These are phyloP conservation scores for Pleurotus tuoliensis DNA, from an alignment of 768 basidiomycete genomes.

Conservation along the genomic window DNA sequence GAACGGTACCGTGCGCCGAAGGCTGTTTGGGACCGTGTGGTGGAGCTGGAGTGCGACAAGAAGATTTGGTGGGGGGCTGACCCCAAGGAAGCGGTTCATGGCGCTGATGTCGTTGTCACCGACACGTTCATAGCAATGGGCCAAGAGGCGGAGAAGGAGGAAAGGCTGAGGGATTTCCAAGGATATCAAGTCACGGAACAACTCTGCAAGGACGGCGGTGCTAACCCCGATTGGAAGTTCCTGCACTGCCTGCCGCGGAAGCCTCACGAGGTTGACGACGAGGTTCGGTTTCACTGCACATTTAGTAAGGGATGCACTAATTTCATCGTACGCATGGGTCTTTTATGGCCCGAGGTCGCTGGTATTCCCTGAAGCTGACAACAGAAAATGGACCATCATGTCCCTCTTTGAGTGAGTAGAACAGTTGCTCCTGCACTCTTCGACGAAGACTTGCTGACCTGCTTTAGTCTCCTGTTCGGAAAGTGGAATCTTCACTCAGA, in stretches of 20 bases:
- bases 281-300: slow-evolving; percentile 40
- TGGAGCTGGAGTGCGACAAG: slow-evolving; percentile 69
- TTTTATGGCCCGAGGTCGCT: slow-evolving; percentile 88
- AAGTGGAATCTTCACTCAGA: slow-evolving; percentile 37
- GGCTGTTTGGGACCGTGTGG: slow-evolving; percentile 79
- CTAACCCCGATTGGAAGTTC: slow-evolving; percentile 89
- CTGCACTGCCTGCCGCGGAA: slow-evolving; percentile 95
- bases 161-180: slow-evolving; percentile 79
- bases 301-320: not conserved
- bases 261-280: slow-evolving; percentile 90
- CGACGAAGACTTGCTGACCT: too few relatives aligned
- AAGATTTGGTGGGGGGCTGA: slow-evolving; percentile 70
- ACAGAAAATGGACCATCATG: slow-evolving; percentile 97
- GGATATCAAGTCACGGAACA: slow-evolving; percentile 95
- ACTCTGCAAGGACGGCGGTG: slow-evolving; percentile 76
- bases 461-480: slow-evolving; percentile 37
- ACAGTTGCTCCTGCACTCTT: too few relatives aligned
- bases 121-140: slow-evolving; percentile 99
- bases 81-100: slow-evolving; percentile 82
- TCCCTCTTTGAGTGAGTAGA: slow-evolving; percentile 78
- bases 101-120: slow-evolving; percentile 93
- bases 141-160: slow-evolving; percentile 89
- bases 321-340: slow-evolving; percentile 44
- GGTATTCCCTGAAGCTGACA: slow-evolving; percentile 93
- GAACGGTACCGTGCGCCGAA: slow-evolving; percentile 59